Conservation (phyloP, 2,329 filamentous ascomycete species). For the Curvularia lunata region DNA sequence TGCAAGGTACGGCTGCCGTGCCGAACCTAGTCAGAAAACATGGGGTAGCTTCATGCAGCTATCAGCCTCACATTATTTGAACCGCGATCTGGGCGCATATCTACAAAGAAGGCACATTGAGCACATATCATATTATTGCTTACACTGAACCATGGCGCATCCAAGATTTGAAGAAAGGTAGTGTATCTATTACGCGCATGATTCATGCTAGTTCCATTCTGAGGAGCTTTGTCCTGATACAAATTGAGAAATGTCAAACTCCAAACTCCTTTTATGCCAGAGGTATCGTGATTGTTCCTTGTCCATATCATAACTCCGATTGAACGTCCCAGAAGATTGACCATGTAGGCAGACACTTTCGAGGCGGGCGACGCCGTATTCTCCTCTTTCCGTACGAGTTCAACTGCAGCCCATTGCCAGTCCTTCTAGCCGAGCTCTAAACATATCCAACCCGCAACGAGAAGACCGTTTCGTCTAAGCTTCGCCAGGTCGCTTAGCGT, state of each 20-base stretch:
- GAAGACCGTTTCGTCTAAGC: slow-evolving; percentile 36
- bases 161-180: background rate
- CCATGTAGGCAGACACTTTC: background rate
- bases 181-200: background rate
- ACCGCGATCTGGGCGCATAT: background rate
- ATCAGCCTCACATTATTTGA: slow-evolving; percentile 1
- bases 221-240: background rate
- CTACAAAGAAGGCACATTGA: background rate
- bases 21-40: slow-evolving; percentile 26
- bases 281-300: slow-evolving; percentile 25
- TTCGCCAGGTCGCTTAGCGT: slow-evolving; percentile 79
- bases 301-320: slow-evolving; percentile 26
- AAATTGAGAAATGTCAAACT: background rate
- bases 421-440: background rate
- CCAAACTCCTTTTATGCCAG: slow-evolving; percentile 29
- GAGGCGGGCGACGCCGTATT: background rate
- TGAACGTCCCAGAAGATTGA: slow-evolving; percentile 1
- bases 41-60: slow-evolving; percentile 10
- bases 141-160: background rate
- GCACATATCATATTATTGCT: background rate
- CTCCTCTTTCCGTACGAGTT: background rate
- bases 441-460: background rate
- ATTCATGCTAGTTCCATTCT: slow-evolving; percentile 11
- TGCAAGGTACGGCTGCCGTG: slow-evolving; percentile 26
- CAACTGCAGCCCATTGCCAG: background rate